Base-by-base conservation (phyloP, 306 rosid genomes). In the Ziziphus jujuba region DNA sequence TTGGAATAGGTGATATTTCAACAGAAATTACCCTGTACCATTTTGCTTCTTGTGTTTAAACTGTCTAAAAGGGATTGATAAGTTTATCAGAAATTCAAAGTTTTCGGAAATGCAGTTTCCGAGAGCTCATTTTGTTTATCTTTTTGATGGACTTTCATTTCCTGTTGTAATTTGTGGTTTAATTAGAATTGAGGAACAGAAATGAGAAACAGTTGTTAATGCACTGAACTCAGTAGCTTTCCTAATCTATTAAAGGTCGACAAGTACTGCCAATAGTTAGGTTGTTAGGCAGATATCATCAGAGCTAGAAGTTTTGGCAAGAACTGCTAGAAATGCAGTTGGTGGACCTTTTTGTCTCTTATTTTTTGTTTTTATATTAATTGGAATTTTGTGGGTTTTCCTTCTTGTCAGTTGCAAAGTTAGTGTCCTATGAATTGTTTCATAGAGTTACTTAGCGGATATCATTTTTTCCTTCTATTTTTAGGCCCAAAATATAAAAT, bases 401-500 rank as follows among this genome's bases (percentile, higher is more conserved):
- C 24, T 50, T 50, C 21, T 9, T 5, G 11, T 50, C 45, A 40
- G 0, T 50, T 20, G 9, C 21, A 17, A 17, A 50, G 55, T 50
- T 50, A 50, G 9, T 50, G 55, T 20, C 9, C 5, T 20, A 19
- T 50, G 11, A 50, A 50, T 0, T 50, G 24, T 50, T 50, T 9
- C 22, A 50, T 50, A 20, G 8, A 19, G 0, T 50, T 50, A 17
- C 55, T 16, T 6, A 50, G 55, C n/a, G 54, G 54, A 28, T 1
- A 28, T 28, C 20, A 50, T 14, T 16, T 23, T 20, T 21, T 0
- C 17, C 16, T 59, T 21, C 21, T 53, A 12, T 66, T 25, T 66
- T 22, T 58, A 72, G 75, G 17, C n/a, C 5, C 73, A 72, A 77
- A 65, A 56, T 33, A 53, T 28, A 72, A 36, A 21, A n/a, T 8